A percentile compares a stretch with the other conserved stretches of the same genome.
Conservation (phyloP, 2,329 filamentous ascomycete species). For the Cadophora sp. region DNA sequence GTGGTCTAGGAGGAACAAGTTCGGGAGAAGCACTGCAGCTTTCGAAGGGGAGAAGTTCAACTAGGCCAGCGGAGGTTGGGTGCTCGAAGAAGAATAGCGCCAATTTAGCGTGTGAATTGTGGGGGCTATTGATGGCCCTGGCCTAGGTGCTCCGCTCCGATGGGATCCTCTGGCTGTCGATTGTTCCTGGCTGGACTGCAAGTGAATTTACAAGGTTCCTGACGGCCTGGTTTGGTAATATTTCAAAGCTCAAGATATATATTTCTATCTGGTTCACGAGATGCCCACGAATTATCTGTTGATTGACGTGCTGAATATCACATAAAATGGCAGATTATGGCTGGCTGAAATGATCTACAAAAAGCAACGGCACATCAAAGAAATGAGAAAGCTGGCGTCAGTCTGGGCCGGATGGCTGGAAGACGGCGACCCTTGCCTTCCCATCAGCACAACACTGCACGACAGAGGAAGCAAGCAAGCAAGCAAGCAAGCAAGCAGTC, state of each 20-base stretch:
- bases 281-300: neutral
- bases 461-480: neutral
- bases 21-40: neutral
- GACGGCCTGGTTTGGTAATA: too few species aligned
- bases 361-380: constrained; percentile 9
- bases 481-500: neutral
- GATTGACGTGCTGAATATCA: neutral
- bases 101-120: neutral
- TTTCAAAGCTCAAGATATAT: neutral
- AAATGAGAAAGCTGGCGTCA: neutral
- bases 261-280: too few species aligned
- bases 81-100: neutral
- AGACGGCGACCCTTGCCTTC: neutral
- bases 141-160: constrained; percentile 8
- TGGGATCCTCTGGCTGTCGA: neutral
- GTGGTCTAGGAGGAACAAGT: neutral
- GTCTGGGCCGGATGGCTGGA: constrained; percentile 9
- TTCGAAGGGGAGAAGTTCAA: neutral
- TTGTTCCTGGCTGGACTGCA: constrained; percentile 5
- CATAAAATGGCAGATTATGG: neutral
- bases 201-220: neutral
- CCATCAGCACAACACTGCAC: neutral
- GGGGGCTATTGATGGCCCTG: neutral
- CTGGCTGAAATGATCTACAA: constrained; percentile 2
- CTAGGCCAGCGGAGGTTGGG: neutral